Base-by-base conservation (phyloP, 148 eudicot genomes). In the Amaranthus hypochondriacus region DNA sequence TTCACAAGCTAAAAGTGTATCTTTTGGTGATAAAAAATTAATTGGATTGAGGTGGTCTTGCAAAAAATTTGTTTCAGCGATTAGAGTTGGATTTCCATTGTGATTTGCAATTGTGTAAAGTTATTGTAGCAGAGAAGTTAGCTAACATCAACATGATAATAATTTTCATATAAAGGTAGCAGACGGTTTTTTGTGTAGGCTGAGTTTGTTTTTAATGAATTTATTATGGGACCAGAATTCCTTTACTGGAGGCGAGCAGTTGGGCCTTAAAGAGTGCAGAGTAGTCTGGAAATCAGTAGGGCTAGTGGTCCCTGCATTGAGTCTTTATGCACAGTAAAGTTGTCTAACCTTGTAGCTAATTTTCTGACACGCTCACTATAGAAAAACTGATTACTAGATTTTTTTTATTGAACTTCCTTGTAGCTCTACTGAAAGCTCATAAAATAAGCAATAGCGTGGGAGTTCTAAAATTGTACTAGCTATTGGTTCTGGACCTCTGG, bases 291-390 rank as follows among this genome's bases (percentile, higher is more conserved):
- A 51, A n/a, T 48, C 7, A 13, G 50, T 46, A 28, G 68, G 52
- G 21, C 68, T 12, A 21, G 44, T 60, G 63, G 63, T 4, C 63
- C 63, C 63, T 28, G 10, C 46, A 18, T 2, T 46, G 51, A 11
- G n/a, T 47, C 7, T 64, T 64, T 64, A 5, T 3, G 52, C n/a
- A 12, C 51, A 15, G 55, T 28, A 28, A 28, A 28, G 39, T 15
- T 66, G 69, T 66, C 55, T 49, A 48, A 48, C 46, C 3, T 69
- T 55, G 47, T 69, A 50, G 72, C 72, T 39, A 52, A 4, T 2
- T 51, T 7, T 67, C 11, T 51, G 56, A 49, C 70, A 18, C 44
- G 15, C 56, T 52, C 14, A 49, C 58, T 57, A 18, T 9, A 9
- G 42, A 47, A 18, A 7, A 58, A 44, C 73, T 54, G 28, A 46